Base-by-base conservation (phyloP, 1,284 basidiomycete species). In the Malassezia yamatoensis region DNA sequence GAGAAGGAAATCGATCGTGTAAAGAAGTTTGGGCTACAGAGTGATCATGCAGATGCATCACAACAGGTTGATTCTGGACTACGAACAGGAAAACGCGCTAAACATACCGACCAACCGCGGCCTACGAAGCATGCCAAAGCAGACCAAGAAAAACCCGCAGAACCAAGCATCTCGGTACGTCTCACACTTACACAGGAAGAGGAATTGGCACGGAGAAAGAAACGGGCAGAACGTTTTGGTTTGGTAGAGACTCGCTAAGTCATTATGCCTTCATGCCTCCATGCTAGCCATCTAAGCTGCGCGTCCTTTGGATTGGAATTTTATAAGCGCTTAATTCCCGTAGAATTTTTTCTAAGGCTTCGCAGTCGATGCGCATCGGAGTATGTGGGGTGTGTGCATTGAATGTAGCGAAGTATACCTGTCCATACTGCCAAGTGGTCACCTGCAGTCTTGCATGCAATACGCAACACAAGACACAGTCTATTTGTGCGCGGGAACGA, bases 11-110 rank as follows among this genome's bases (percentile, higher is more conserved):
- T 74, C 3, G 60, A 66, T 51, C 58, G 70, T 11, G 60, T 64
- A 3, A 58, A 54, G 49, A 70, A 71, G 58, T 72, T 71, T 49
- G 70, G 70, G 3, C 37, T 72, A n/a, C 62, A 65, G 18, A 35
- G 53, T 1, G 29, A 38, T 6, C 62, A 63, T 3, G 58, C 46
- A 36, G 59, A 51, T 8, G 54, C 44, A 21, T 55, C 62, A 21
- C 54, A 60, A 32, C 44, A 59, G 5, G 53, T 66, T 7, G 53
- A 58, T 37, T 35, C 35, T 13, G 43, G 50, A 32, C 39, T 51
- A 18, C 43, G 43, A 15, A 21, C 41, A 20, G 44, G 42, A 41
- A 45, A 59, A 35, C 39, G 43, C 32, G 29, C 41, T 10, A 33
- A 18, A 20, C 34, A 33, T 3, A 6, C 33, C 6, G 20, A 34